A percentile compares a stretch with the other conserved stretches of the same genome.
phyloP scores from a whole-genome alignment of 345 rosid species.

The Eucalyptus pauciflora region DNA sequence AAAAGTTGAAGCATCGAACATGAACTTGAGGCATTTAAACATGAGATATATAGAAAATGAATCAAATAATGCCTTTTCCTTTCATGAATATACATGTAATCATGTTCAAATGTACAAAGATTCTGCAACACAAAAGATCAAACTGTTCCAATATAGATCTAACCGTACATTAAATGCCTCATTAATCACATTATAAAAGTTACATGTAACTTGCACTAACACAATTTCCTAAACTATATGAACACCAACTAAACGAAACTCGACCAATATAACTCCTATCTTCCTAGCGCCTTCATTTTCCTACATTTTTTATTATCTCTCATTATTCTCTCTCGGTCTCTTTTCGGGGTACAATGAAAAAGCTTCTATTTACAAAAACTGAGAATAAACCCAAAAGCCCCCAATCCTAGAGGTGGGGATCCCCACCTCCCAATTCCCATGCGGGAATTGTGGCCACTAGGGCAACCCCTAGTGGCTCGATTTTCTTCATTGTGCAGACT shows the following conservation, averaged over 20 bases:
- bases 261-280: too few relatives aligned
- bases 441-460: too few relatives aligned
- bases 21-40: not conserved
- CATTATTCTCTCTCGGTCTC: too few relatives aligned
- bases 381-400: not conserved
- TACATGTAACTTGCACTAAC: too few relatives aligned
- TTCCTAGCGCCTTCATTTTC: too few relatives aligned
- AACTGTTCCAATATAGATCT: not conserved
- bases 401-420: not conserved
- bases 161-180: not conserved
- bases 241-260: too few relatives aligned
- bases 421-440: not conserved
- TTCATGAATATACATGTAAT: not conserved
- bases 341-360: not conserved
- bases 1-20: not conserved
- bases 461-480: too few relatives aligned
- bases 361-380: not conserved
- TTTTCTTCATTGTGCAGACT: not conserved
- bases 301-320: too few relatives aligned
- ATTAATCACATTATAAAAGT: not conserved
- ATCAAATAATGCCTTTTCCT: too few relatives aligned
- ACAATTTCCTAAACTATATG: too few relatives aligned
- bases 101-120: not conserved
- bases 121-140: not conserved
- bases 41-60: too few relatives aligned